Conservation (phyloP, 352 stramenopile genomes). For the Globisporangium echinulatum region DNA sequence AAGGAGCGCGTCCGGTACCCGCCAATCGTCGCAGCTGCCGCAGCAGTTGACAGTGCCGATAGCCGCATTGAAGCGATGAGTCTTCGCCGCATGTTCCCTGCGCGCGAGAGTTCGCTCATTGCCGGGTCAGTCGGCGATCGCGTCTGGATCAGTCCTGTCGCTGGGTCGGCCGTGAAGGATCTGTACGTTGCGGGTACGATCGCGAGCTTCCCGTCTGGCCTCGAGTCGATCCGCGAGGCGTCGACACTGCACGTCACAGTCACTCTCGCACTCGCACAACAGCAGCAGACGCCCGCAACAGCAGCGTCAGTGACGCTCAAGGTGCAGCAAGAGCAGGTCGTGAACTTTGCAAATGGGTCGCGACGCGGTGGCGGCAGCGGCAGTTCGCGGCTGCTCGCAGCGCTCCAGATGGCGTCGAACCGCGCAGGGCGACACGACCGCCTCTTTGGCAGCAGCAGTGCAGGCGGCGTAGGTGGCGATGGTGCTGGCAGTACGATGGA, state of each 20-base stretch:
- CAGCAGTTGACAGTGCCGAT: constrained; percentile 8
- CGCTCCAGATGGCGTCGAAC: constrained; percentile 35
- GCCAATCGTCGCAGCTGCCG: constrained; percentile 1
- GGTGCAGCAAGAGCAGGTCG: constrained; percentile 51
- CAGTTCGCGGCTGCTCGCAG: constrained; percentile 50
- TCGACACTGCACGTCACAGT: constrained; percentile 47
- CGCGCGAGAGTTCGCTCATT: constrained; percentile 47
- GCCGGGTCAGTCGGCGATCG: constrained; percentile 49
- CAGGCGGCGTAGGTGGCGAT: not conserved
- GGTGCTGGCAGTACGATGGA: constrained; percentile 30
- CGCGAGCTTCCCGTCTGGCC: constrained; percentile 48
- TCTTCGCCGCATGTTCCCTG: constrained; percentile 56
- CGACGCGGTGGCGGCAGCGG: constrained; percentile 22
- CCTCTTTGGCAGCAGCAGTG: constrained; percentile 9
- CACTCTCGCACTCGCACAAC: constrained; percentile 31
- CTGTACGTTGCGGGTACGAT: constrained; percentile 54
- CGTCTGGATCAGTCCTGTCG: constrained; percentile 53
- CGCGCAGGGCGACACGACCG: constrained; percentile 11
- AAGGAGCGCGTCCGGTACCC: constrained; percentile 50
- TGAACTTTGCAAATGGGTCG: constrained; percentile 40
- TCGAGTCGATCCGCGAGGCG: constrained; percentile 40
- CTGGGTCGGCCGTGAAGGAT: constrained; percentile 20
- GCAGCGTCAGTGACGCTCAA: constrained; percentile 27
- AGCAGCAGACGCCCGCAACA: not conserved
- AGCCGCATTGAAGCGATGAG: constrained; percentile 62